phyloP scores from a whole-genome alignment of 345 rosid genomes.

The Eucalyptus decipiens region DNA sequence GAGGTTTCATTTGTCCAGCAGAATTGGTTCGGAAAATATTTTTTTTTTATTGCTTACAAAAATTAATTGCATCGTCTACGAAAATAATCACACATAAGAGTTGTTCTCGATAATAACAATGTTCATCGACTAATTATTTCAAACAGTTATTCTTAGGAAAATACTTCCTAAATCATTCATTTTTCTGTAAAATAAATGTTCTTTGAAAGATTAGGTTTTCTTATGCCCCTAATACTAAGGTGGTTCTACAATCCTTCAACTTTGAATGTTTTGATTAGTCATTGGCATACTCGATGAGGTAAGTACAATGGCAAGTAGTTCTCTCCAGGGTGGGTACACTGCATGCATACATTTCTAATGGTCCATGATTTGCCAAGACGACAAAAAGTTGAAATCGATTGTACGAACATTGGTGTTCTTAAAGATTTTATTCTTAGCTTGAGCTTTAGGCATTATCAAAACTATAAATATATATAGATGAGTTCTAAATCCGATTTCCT shows the following conservation, averaged over 20 bases:
- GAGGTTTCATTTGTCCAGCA: not conserved
- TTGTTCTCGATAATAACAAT: not conserved
- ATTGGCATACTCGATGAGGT: not conserved
- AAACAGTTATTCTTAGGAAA: accelerated
- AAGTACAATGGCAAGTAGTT: not conserved
- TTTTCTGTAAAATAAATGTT: not conserved
- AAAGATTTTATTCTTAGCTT: no score
- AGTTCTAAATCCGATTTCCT: not conserved
- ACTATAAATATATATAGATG: no score
- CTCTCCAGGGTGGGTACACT: not conserved
- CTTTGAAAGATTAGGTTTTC: not conserved
- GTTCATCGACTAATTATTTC: not conserved
- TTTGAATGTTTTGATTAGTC: not conserved
- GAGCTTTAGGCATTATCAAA: not conserved
- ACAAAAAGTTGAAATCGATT: no score
- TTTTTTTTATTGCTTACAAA: not conserved
- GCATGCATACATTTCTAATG: not conserved
- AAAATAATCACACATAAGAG: not conserved
- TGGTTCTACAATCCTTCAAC: not conserved
- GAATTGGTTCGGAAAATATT: not conserved
- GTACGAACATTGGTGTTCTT: not conserved
- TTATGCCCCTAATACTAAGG: not conserved
- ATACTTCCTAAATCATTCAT: not conserved
- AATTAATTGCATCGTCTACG: not conserved
- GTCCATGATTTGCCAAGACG: not conserved